A percentile compares a stretch with the other conserved stretches of the same genome.
Evolutionary conservation across 345 rosid species (phyloP).

Genomic region (Sisymbrium altissimum): DNA sequence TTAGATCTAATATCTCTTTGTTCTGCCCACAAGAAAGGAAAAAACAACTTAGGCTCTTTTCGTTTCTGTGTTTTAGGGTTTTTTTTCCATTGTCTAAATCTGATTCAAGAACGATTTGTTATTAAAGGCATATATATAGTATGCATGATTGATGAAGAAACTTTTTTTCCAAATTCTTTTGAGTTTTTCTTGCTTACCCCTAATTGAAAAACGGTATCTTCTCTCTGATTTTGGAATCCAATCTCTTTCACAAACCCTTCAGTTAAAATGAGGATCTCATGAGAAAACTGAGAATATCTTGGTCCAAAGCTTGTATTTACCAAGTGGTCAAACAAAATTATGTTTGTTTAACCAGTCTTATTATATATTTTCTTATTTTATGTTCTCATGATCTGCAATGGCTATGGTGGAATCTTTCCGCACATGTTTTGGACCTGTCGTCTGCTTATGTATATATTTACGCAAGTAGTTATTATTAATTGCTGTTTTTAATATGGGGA

Average conservation of each 20-base stretch:
- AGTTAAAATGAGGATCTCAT: slow-evolving; percentile 10
- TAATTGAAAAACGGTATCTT: neutral
- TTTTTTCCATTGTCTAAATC: neutral
- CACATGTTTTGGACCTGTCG: slow-evolving; percentile 30
- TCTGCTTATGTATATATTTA: slow-evolving; percentile 10
- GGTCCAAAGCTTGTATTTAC: slow-evolving; percentile 17
- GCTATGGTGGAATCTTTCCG: slow-evolving; percentile 31
- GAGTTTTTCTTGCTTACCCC: neutral
- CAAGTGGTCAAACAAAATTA: slow-evolving; percentile 24
- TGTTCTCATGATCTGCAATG: slow-evolving; percentile 20
- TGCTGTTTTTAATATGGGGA: slow-evolving; percentile 1
- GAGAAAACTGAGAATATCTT: slow-evolving; percentile 4
- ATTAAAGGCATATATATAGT: neutral
- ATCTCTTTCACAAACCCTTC: neutral
- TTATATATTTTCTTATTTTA: slow-evolving; percentile 7
- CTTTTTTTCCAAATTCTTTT: neutral
- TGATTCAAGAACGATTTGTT: neutral
- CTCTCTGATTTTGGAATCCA: neutral
- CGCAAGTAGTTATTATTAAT: slow-evolving; percentile 19
- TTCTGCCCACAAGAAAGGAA: neutral
- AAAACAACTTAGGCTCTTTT: neutral
- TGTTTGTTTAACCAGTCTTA: slow-evolving; percentile 6
- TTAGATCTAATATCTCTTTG: slow-evolving; percentile 14
- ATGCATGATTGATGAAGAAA: slow-evolving; percentile 1
- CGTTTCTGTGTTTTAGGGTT: slow-evolving; percentile 20